These are phyloP conservation scores for Croton laevigatus DNA, from an alignment of 441 rosid genomes.

Conservation along the genomic window DNA sequence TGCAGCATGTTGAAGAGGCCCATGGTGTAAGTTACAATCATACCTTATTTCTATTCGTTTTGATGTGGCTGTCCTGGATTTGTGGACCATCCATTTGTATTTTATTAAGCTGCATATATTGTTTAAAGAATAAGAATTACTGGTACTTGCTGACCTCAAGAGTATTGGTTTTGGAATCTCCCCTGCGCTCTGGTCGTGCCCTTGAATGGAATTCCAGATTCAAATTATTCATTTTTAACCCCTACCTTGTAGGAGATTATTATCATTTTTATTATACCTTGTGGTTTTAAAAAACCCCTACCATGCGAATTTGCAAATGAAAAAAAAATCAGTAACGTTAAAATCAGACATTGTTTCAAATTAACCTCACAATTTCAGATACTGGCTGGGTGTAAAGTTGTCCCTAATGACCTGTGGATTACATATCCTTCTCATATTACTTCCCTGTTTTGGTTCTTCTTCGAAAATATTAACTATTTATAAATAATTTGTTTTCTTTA, in stretches of 20 bases:
- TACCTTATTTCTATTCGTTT: conserved; percentile 7
- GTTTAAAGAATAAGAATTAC: not conserved
- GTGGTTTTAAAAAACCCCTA: not conserved
- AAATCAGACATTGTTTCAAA: not conserved
- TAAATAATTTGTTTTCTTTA: not conserved
- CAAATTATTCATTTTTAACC: not conserved
- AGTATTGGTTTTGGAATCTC: not conserved
- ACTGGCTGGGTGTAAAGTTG: not conserved
- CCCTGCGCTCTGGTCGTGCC: not conserved
- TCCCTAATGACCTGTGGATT: too few species aligned
- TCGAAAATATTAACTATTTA: not conserved
- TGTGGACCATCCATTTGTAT: not conserved
- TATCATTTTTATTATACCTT: not conserved
- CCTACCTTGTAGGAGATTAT: not conserved
- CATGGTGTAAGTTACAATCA: conserved; percentile 60
- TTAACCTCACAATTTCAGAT: not conserved
- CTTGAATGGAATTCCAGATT: not conserved
- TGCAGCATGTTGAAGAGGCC: conserved; percentile 84
- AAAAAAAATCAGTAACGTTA: not conserved
- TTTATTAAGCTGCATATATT: not conserved
- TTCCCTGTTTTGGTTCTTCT: not conserved
- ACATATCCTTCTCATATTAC: too few species aligned
- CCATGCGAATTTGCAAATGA: not conserved
- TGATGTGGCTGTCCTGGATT: not conserved
- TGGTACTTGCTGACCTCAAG: not conserved